Evolutionary conservation across 129 eudicot genomes (phyloP).

Genomic region (Tagetes patula): DNA sequence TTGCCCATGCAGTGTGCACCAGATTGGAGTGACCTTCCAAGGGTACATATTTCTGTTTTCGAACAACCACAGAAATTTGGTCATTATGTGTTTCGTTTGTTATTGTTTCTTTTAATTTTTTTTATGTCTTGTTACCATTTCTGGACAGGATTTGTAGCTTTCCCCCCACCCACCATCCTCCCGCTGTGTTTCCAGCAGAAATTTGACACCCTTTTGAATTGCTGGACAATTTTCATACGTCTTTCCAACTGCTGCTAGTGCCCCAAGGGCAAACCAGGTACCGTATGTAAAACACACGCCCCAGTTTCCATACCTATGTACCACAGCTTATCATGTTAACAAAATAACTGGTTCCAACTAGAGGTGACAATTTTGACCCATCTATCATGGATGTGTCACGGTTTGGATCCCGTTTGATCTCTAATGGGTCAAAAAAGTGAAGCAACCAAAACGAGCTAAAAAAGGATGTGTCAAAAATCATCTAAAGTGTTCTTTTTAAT

Average conservation of each 20-base stretch:
- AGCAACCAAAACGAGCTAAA: background rate
- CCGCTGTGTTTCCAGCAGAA: slow-evolving; percentile 53
- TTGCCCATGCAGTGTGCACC: slow-evolving; percentile 90
- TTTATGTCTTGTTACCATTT: slow-evolving; percentile 51
- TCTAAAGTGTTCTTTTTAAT: background rate
- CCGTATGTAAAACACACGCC: slow-evolving; percentile 86
- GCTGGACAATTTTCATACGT: slow-evolving; percentile 58
- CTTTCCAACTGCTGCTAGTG: slow-evolving; percentile 64
- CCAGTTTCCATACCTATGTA: slow-evolving; percentile 79
- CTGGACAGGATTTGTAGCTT: slow-evolving; percentile 80
- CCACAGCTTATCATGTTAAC: slow-evolving; percentile 15
- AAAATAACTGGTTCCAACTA: slow-evolving; percentile 7
- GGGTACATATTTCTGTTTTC: slow-evolving; percentile 56
- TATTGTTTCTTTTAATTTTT: background rate
- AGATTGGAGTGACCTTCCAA: slow-evolving; percentile 67
- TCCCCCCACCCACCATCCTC: slow-evolving; percentile 98
- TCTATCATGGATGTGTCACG: background rate
- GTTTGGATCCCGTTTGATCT: background rate
- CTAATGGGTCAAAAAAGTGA: background rate
- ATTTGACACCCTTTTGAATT: slow-evolving; percentile 55
- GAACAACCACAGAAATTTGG: background rate
- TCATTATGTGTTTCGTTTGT: background rate
- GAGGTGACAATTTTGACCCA: background rate
- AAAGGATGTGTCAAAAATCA: background rate
- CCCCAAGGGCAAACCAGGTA: slow-evolving; percentile 84